Evolutionary conservation across 1,139 yeast genomes (phyloP), one percentile per base, ranked within the genome.

Genomic region (Candida anutae): DNA sequence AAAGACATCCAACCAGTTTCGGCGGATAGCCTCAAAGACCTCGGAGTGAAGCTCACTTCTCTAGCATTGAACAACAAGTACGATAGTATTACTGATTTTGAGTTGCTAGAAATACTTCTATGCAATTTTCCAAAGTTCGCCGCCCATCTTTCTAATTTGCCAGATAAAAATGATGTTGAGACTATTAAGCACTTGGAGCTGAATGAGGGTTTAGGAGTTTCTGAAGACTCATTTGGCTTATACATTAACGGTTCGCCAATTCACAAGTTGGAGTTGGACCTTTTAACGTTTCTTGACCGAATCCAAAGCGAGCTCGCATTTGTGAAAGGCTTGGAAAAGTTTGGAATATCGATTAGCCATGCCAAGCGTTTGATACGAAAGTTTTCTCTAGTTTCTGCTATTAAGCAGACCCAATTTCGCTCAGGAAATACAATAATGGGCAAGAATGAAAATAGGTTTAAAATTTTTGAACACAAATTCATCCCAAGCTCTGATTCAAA

Each of bases 221-320:
- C 62, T 0, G 45, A 53, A 3, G 59, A 64, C 3, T 55, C 71
- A 1, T 42, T 50, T 19, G 88, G 87, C 0, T 33, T 80, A 2
- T 80, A 68, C 35, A 39, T 80, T 4, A 81, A 81, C 43, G 87
- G 88, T 0, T 71, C 77, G 1, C 65, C 73, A 5, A 46, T 74
- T 3, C 58, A 64, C 24, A 53, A 53, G 2, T 42, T 57, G 6
- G 63, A 63, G 28, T 48, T 61, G 10, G 80, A 77, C 39, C 46
- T 66, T 17, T 58, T 62, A 34, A 57, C 56, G 16, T 36, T 76
- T 3, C 37, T 58, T n/a, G 41, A 48, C 4, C 49, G 55, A 34
- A 35, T 55, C 12, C 52, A 58, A 26, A 39, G 48, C 4, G 82
- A 76, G 38, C 38, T 60, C 6, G 22, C 34, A 0, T 34, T 55